Percentiles rank a stretch among this genome's conserved stretches.
These are phyloP conservation scores for Diaporthe nobilis DNA, from an alignment of 2,329 filamentous ascomycete genomes.

Conservation along the genomic window DNA sequence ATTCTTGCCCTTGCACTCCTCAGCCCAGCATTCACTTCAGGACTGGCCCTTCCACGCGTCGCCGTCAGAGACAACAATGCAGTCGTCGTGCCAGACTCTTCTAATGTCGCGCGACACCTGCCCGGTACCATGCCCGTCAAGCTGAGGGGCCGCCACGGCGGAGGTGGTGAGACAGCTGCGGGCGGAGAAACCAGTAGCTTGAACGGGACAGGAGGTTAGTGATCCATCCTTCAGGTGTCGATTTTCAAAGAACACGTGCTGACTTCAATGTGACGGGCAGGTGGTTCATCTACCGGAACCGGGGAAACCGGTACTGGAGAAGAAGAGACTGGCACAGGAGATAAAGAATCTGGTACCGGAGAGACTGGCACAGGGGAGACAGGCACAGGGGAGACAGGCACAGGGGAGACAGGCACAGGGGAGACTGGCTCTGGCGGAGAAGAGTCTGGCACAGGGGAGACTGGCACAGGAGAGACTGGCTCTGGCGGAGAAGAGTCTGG, in stretches of 20 bases:
- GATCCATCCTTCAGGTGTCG: too few species aligned
- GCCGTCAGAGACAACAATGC: conserved; percentile 9
- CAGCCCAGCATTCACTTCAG: conserved; percentile 36
- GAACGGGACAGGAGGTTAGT: neutral
- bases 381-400: neutral
- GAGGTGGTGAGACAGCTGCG: neutral
- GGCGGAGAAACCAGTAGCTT: neutral
- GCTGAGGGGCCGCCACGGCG: neutral
- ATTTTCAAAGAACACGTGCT: neutral
- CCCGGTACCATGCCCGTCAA: conserved; percentile 15
- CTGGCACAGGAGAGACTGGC: neutral
- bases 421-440: neutral
- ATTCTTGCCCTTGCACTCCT: conserved; percentile 34
- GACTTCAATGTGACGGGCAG: neutral
- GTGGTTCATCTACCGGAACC: neutral
- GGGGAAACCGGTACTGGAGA: neutral
- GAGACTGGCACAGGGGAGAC: neutral
- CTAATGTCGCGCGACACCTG: neutral
- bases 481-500: neutral
- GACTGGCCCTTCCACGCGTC: conserved; percentile 12
- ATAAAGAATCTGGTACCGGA: neutral
- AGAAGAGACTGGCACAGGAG: neutral
- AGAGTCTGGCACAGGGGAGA: neutral
- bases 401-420: neutral
- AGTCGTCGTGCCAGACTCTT: neutral